These are phyloP conservation scores for Xylariaceae sp. DNA, from an alignment of 2,329 filamentous ascomycete genomes.

Conservation along the genomic window DNA sequence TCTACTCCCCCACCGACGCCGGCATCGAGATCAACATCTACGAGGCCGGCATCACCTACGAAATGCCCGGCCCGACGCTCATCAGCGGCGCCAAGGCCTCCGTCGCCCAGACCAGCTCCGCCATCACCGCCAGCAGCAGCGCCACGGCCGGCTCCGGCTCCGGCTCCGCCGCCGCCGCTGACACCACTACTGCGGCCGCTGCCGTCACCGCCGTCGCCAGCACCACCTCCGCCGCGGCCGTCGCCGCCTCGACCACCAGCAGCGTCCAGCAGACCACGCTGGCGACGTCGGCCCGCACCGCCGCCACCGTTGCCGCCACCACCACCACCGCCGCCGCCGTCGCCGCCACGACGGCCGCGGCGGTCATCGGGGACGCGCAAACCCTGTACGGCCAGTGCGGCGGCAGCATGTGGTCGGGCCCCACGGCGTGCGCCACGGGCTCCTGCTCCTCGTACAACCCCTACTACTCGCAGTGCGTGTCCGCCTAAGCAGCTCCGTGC, in stretches of 20 bases:
- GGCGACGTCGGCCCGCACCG: conserved; percentile 6
- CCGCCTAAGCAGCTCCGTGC: conserved; percentile 3
- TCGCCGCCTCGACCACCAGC: conserved; percentile 1
- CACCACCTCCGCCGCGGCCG: background rate
- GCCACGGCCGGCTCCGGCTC: conserved; percentile 10
- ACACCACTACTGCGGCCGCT: conserved; percentile 3
- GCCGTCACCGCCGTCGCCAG: conserved; percentile 1
- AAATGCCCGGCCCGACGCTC: conserved; percentile 20
- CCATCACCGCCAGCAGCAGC: conserved; percentile 13
- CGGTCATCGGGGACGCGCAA: conserved; percentile 10
- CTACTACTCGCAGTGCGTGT: conserved; percentile 38
- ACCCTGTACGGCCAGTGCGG: conserved; percentile 35
- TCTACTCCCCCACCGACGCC: conserved; percentile 46
- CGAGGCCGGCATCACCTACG: conserved; percentile 18
- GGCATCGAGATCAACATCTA: conserved; percentile 52
- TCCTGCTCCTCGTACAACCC: conserved; percentile 32
- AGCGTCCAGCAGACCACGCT: conserved; percentile 7
- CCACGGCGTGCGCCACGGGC: conserved; percentile 31
- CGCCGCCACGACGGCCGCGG: conserved; percentile 5
- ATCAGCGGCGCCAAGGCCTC: conserved; percentile 19
- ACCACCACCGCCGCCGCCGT: conserved; percentile 2
- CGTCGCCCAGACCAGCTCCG: conserved; percentile 16
- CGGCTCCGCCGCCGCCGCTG: conserved; percentile 4
- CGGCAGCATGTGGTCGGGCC: conserved; percentile 32
- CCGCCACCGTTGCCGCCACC: conserved; percentile 4